Percentiles rank a stretch among this genome's conserved stretches.
Evolutionary conservation across 202 grass and related monocot species (phyloP).

Genomic region (Setaria italica): DNA sequence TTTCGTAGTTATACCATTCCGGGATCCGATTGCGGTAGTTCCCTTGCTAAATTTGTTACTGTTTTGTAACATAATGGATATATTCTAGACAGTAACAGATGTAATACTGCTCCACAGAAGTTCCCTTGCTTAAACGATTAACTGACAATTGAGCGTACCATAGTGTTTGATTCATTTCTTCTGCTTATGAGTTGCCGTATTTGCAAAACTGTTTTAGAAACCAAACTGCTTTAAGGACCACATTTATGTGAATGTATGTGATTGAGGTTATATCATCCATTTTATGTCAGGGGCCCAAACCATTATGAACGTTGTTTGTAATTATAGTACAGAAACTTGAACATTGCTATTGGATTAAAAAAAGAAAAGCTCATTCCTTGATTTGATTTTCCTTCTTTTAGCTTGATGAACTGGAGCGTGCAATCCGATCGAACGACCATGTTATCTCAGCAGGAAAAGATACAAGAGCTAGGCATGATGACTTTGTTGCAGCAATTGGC

Average conservation of each 20-base stretch:
- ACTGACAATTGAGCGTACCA: not conserved
- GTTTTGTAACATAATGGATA: not conserved
- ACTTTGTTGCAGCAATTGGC: constrained; percentile 76
- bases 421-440: constrained; percentile 61
- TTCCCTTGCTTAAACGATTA: not conserved
- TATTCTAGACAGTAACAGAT: not conserved
- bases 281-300: constrained; percentile 13
- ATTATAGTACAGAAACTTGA: not conserved
- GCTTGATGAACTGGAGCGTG: constrained; percentile 85
- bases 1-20: not conserved
- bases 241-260: not conserved
- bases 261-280: not conserved
- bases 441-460: constrained; percentile 61
- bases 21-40: too few species aligned
- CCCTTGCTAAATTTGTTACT: not conserved
- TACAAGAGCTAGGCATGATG: constrained; percentile 66
- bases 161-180: constrained; percentile 25
- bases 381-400: constrained; percentile 41
- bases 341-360: not conserved
- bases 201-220: not conserved
- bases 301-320: not conserved
- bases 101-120: not conserved
- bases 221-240: not conserved
- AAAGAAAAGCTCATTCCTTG: not conserved
- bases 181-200: not conserved